Conservation (phyloP, 805 yeast species). For the Saccharomyces kudriavzevii region DNA sequence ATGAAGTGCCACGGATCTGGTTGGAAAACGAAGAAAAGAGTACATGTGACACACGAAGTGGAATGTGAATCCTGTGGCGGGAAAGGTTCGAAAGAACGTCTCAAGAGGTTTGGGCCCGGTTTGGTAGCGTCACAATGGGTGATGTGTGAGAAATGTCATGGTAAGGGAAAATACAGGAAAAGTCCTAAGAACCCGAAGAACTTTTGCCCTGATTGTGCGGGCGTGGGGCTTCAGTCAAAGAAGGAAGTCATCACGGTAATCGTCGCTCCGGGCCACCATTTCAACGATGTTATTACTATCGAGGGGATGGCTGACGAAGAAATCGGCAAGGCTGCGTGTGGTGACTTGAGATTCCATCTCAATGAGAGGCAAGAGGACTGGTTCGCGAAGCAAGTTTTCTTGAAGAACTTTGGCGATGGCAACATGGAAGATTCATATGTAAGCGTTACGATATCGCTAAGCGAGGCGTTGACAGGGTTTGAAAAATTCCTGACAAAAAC, state of each 20-base stretch:
- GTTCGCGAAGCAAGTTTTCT: conserved; percentile 39
- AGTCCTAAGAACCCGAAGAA: conserved; percentile 41
- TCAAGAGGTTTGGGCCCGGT: conserved; percentile 67
- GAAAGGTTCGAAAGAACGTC: conserved; percentile 50
- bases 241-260: conserved; percentile 68
- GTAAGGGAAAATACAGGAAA: conserved; percentile 46
- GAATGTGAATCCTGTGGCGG: conserved; percentile 68
- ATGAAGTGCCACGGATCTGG: conserved; percentile 70
- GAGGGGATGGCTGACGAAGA: conserved; percentile 70
- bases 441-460: conserved; percentile 51
- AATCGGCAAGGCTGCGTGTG: conserved; percentile 56
- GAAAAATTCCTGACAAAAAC: conserved; percentile 55
- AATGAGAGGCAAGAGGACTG: conserved; percentile 30
- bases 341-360: conserved; percentile 55
- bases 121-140: conserved; percentile 55
- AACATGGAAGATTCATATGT: conserved; percentile 50
- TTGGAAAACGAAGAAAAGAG: conserved; percentile 34
- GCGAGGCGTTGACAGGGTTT: conserved; percentile 83
- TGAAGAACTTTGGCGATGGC: not conserved
- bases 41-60: conserved; percentile 37
- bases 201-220: conserved; percentile 69
- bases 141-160: conserved; percentile 62
- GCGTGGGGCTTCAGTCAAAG: conserved; percentile 53
- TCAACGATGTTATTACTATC: conserved; percentile 53
- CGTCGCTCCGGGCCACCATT: conserved; percentile 61